phyloP scores from a whole-genome alignment of 768 basidiomycete genomes.

The Gloeopeniophorella convolvens region DNA sequence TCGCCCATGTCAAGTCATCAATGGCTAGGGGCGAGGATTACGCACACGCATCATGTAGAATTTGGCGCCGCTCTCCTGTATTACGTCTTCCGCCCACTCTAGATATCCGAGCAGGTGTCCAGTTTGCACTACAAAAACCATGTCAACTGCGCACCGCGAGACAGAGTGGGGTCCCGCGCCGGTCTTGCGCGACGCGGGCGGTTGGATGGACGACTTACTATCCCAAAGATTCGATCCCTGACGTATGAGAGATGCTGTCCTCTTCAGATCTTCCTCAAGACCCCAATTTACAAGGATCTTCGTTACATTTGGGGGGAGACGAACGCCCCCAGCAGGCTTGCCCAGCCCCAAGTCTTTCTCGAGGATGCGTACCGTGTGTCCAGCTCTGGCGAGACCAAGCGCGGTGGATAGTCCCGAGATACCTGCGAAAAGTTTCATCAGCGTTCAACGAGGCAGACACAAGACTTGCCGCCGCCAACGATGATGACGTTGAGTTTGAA shows the following conservation, averaged over 20 bases:
- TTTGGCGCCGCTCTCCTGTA: conserved; percentile 6
- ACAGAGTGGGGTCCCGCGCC: neutral
- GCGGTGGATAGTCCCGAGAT: conserved; percentile 17
- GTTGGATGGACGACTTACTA: conserved; percentile 2
- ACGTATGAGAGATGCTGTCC: neutral
- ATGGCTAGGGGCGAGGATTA: neutral
- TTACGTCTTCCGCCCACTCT: conserved; percentile 9
- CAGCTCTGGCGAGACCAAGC: conserved; percentile 15
- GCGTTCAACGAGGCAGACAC: neutral
- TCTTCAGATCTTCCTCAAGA: conserved; percentile 15
- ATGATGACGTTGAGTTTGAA: conserved; percentile 16
- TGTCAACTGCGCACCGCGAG: neutral
- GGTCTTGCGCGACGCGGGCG: neutral
- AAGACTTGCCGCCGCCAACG: conserved; percentile 17
- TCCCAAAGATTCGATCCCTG: conserved; percentile 12
- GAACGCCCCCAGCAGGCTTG: neutral
- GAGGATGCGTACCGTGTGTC: conserved; percentile 19
- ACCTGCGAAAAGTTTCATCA: conserved; percentile 4
- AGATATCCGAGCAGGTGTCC: conserved; percentile 3
- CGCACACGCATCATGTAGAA: conserved; percentile 14
- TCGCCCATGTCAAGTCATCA: neutral
- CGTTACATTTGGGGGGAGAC: conserved; percentile 17
- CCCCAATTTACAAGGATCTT: conserved; percentile 19
- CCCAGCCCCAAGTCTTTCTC: neutral
- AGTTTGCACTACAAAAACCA: conserved; percentile 5